Evolutionary conservation across 2,329 filamentous ascomycete genomes (phyloP), one percentile per base, ranked within the genome.

Genomic region (Aureobasidium sp.): DNA sequence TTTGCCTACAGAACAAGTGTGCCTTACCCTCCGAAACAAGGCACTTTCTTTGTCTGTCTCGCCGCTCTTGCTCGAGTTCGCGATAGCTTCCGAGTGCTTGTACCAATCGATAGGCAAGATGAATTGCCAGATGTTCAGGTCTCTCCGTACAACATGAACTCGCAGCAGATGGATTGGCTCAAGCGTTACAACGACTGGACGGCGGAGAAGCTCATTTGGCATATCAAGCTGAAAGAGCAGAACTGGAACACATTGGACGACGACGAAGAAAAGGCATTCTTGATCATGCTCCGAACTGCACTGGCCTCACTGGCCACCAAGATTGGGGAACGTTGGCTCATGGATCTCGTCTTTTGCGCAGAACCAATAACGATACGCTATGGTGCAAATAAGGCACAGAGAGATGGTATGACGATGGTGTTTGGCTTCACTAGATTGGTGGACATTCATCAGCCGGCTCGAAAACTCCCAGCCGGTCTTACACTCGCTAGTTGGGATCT

Each of bases 1-100:
- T 89, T 85, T 70, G 78, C 77, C 2, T 75, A 75, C 62, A 76
- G 72, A 62, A 76, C 74, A 9, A 78, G 80, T 66, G 53, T 67
- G 45, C 67, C 65, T 39, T 63, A 60, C 8, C 70, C 73, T 22
- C 71, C 77, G 15, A 78, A 78, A 66, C 67, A 75, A 15, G 66
- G 71, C 66, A 75, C 70, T 62, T 75, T 68, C 72, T 70, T 69
- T 67, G 72, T 62, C 66, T 70, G 65, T 68, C 75, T 77, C 68
- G 62, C 70, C 7, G 68, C 70, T 45, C 68, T 74, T 19, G 69
- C 70, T 9, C 70, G 71, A 52, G 66, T 69, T 15, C 69, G 69
- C 50, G 67, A 65, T 42, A 71, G 71, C 64, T 75, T 79, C 58
- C 76, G 79, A 53, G 71, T 81, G 12, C 74, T 77, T 22, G 77